Percentiles rank a stretch among this genome's conserved stretches.
These are phyloP conservation scores for Stephania cephalantha DNA, from an alignment of 164 flowering plant species.

Conservation along the genomic window DNA sequence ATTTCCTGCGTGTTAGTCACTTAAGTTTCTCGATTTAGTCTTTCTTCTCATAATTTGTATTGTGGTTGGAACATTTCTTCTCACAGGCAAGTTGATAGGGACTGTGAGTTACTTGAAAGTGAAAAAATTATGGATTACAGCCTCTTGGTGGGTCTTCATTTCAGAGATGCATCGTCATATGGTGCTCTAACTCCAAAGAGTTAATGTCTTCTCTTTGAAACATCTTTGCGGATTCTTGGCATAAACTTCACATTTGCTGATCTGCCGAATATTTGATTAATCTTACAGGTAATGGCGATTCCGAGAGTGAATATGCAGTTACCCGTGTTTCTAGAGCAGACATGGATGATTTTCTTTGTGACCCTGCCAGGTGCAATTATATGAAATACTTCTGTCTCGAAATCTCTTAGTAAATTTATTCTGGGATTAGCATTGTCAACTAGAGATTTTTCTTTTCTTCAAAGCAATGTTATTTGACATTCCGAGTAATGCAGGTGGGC, in stretches of 20 bases:
- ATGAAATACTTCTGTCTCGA: background rate
- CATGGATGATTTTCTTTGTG: constrained; percentile 48
- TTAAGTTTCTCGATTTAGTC: background rate
- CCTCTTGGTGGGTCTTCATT: constrained; percentile 74
- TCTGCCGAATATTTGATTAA: background rate
- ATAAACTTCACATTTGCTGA: background rate
- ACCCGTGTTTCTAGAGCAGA: constrained; percentile 57
- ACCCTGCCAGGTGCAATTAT: constrained; percentile 40
- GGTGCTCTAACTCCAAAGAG: constrained; percentile 34
- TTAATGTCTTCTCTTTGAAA: constrained; percentile 3
- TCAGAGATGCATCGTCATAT: constrained; percentile 47
- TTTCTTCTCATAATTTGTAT: background rate
- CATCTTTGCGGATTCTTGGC: background rate
- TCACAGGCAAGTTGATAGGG: constrained; percentile 72
- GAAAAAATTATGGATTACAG: constrained; percentile 85
- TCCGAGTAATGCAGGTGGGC: constrained; percentile 46
- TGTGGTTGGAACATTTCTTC: background rate
- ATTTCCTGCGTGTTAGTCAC: no score
- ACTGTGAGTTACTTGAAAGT: constrained; percentile 72
- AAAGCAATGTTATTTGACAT: background rate
- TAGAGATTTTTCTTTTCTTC: constrained; percentile 1
- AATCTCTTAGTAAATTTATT: background rate
- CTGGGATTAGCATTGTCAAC: background rate
- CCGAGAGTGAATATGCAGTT: constrained; percentile 25
- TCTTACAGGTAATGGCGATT: constrained; percentile 35